Conservation (phyloP, 176 grass and related monocot species). For the Eleusine coracana region DNA sequence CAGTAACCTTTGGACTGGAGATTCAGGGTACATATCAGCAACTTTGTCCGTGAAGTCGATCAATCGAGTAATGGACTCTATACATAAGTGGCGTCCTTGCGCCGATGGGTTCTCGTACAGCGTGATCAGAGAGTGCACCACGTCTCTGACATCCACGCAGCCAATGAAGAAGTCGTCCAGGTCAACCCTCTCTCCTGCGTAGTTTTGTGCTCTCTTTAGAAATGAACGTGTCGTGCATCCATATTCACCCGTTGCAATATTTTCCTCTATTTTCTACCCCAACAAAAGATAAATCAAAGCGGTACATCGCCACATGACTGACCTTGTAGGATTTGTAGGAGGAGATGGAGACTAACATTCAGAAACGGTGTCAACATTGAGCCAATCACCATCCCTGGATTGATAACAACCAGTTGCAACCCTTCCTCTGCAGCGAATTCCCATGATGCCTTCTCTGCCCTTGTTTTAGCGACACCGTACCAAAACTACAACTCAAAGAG, state of each 20-base stretch:
- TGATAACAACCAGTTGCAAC: constrained; percentile 53
- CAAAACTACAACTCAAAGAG: constrained; percentile 33
- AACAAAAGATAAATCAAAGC: neutral
- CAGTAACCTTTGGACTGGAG: constrained; percentile 45
- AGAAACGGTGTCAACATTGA: constrained; percentile 39
- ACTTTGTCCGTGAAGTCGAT: constrained; percentile 41
- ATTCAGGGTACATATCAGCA: constrained; percentile 54
- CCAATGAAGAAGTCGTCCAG: constrained; percentile 36
- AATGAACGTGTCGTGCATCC: neutral
- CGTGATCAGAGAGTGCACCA: constrained; percentile 35
- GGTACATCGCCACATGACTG: neutral
- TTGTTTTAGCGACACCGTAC: constrained; percentile 65
- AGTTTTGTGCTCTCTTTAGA: neutral
- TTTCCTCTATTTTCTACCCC: neutral
- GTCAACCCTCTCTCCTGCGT: constrained; percentile 39
- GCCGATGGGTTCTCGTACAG: constrained; percentile 45
- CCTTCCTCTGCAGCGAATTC: constrained; percentile 47
- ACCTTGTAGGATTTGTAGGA: constrained; percentile 45
- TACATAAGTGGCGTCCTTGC: constrained; percentile 61
- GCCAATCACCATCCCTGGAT: constrained; percentile 55
- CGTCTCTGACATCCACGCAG: constrained; percentile 58
- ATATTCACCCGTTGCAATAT: neutral
- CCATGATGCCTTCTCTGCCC: constrained; percentile 67
- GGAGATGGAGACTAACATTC: neutral
- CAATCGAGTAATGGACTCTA: constrained; percentile 24